phyloP scores from a whole-genome alignment of 129 eudicot species.

The Centrapalus pauciflorus region DNA sequence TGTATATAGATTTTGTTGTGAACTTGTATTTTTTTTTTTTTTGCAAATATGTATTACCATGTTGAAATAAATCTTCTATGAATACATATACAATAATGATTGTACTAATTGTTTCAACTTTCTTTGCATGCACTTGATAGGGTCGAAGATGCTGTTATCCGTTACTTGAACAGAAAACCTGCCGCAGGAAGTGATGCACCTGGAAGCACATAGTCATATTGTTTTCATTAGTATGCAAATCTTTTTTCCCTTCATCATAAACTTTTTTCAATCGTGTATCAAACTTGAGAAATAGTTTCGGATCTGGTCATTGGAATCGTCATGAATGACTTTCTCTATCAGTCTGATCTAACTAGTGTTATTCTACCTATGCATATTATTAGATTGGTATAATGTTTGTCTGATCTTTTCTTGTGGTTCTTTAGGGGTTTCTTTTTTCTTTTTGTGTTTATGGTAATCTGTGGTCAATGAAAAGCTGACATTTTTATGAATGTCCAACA shows the following conservation, averaged over 20 bases:
- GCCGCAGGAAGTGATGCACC: conserved; percentile 49
- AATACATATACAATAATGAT: neutral
- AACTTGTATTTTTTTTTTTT: neutral
- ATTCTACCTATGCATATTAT: neutral
- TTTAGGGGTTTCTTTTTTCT: neutral
- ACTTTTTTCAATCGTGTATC: neutral
- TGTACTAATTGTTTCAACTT: neutral
- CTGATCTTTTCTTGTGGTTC: neutral
- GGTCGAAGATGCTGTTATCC: conserved; percentile 91
- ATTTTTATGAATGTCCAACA: neutral
- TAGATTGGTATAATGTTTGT: too few species aligned
- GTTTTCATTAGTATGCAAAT: conserved; percentile 13
- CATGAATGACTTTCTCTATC: neutral
- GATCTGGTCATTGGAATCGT: neutral
- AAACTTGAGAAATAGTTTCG: conserved; percentile 6
- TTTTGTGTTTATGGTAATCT: neutral
- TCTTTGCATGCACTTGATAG: conserved; percentile 29
- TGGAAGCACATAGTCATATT: conserved; percentile 43
- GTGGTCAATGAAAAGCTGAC: neutral
- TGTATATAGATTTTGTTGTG: neutral
- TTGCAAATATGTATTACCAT: neutral
- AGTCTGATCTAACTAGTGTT: neutral
- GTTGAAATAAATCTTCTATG: neutral
- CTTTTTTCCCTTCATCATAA: conserved; percentile 4
- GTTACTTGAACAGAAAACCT: conserved; percentile 76